These are phyloP conservation scores for Atkinsonella hypoxylon DNA, from an alignment of 2,329 filamentous ascomycete genomes.

Conservation along the genomic window DNA sequence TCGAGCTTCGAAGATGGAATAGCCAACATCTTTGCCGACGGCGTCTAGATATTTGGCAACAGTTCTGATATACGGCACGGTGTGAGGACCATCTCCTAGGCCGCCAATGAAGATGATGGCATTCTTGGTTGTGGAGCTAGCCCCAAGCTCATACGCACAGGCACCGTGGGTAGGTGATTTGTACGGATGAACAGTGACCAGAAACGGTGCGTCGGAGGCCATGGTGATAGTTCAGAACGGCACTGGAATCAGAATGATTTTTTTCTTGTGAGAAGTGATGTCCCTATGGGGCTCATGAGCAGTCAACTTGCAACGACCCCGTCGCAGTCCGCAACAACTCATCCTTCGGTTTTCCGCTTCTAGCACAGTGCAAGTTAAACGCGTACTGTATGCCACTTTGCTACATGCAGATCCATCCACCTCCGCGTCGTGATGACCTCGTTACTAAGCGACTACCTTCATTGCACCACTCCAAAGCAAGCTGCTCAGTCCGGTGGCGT, in stretches of 20 bases:
- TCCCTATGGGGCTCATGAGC: neutral
- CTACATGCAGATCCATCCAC: neutral
- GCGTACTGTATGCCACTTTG: neutral
- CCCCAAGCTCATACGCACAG: constrained; percentile 36
- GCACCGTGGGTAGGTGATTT: constrained; percentile 26
- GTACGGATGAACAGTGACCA: constrained; percentile 35
- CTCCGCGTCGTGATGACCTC: neutral
- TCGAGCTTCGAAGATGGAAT: constrained; percentile 45
- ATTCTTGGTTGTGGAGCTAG: constrained; percentile 30
- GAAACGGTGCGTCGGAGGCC: constrained; percentile 22
- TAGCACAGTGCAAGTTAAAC: neutral
- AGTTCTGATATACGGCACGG: constrained; percentile 42
- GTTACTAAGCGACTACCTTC: neutral
- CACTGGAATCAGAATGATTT: neutral
- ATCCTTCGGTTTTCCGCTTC: neutral
- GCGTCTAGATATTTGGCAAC: constrained; percentile 33
- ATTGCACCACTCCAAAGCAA: too few species aligned
- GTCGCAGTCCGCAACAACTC: too few species aligned
- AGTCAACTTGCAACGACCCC: too few species aligned
- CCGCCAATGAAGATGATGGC: constrained; percentile 60
- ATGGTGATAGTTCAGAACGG: constrained; percentile 10
- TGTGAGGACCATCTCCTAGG: constrained; percentile 57
- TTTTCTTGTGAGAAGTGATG: neutral
- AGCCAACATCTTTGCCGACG: constrained; percentile 24
- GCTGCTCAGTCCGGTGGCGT: neutral